These are phyloP conservation scores for Fusarium decemcellulare DNA, from an alignment of 2,329 filamentous ascomycete genomes.

Conservation along the genomic window DNA sequence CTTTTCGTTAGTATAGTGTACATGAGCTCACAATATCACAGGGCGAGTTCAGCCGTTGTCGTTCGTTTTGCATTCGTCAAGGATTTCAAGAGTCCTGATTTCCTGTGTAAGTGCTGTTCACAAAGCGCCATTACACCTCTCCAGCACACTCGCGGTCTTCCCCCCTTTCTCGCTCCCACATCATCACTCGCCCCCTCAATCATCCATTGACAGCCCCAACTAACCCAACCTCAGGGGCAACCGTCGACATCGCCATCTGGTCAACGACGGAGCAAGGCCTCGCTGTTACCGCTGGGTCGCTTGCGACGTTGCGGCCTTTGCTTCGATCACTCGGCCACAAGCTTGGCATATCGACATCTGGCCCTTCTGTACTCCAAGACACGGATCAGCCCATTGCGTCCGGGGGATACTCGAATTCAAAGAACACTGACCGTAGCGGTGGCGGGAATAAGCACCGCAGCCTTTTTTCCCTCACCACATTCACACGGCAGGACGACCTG, in stretches of 20 bases:
- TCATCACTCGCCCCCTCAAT: no score
- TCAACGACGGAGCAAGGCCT: conserved; percentile 63
- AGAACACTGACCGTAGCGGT: conserved; percentile 18
- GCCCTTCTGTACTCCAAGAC: conserved; percentile 36
- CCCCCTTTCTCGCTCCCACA: no score
- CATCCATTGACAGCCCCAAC: no score
- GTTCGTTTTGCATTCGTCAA: conserved; percentile 58
- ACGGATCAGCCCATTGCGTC: conserved; percentile 30
- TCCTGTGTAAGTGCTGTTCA: conserved; percentile 54
- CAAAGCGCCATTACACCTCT: no score
- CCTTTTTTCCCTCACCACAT: conserved; percentile 49
- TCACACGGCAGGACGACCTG: conserved; percentile 43
- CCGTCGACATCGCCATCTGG: conserved; percentile 63
- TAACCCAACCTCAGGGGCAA: conserved; percentile 49
- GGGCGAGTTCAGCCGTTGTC: conserved; percentile 61
- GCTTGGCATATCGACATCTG: conserved; percentile 47
- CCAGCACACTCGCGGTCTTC: neutral
- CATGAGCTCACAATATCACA: conserved; percentile 41
- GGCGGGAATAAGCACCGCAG: conserved; percentile 32
- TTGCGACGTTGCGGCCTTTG: conserved; percentile 63
- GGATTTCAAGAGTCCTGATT: conserved; percentile 57
- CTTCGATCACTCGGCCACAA: conserved; percentile 51
- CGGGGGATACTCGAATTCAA: conserved; percentile 8
- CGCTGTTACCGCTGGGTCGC: conserved; percentile 63
- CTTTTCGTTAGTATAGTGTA: neutral